These are phyloP conservation scores for Wallacemonas sp. DNA, from an alignment of 208 protist species.

Conservation along the genomic window DNA sequence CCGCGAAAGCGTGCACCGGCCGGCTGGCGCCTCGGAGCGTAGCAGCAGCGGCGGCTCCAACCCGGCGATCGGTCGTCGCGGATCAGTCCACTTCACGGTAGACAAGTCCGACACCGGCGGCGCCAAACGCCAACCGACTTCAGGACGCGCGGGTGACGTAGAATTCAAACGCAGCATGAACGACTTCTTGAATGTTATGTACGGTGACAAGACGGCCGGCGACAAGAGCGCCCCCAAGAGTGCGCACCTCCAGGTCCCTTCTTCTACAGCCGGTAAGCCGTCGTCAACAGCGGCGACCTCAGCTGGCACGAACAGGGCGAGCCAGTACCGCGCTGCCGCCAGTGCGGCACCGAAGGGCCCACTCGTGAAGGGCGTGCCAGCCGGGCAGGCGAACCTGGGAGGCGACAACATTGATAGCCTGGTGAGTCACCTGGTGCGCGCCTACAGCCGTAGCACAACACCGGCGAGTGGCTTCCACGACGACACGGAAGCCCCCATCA, in stretches of 20 bases:
- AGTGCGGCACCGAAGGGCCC: constrained; percentile 16
- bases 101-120: not conserved
- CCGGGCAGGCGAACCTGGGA: not conserved
- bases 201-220: constrained; percentile 8
- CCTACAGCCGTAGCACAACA: constrained; percentile 22
- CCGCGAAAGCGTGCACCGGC: not conserved
- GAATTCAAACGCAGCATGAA: constrained; percentile 35
- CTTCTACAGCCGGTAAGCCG: too few species aligned
- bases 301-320: not conserved
- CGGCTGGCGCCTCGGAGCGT: constrained; percentile 11
- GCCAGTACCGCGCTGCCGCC: not conserved
- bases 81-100: constrained; percentile 23
- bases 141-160: not conserved
- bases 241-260: not conserved
- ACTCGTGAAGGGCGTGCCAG: constrained; percentile 15
- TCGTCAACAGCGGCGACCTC: not conserved
- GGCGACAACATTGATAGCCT: constrained; percentile 37
- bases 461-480: constrained; percentile 10
- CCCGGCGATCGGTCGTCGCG: not conserved
- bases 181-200: constrained; percentile 44
- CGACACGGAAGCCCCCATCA: constrained; percentile 18
- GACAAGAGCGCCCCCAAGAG: not conserved
- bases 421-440: constrained; percentile 25
- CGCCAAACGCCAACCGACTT: too few species aligned
- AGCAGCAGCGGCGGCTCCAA: constrained; percentile 1